A percentile compares a stretch with the other conserved stretches of the same genome.
phyloP scores from a whole-genome alignment of 768 basidiomycete species.

The Suillus luteus region DNA sequence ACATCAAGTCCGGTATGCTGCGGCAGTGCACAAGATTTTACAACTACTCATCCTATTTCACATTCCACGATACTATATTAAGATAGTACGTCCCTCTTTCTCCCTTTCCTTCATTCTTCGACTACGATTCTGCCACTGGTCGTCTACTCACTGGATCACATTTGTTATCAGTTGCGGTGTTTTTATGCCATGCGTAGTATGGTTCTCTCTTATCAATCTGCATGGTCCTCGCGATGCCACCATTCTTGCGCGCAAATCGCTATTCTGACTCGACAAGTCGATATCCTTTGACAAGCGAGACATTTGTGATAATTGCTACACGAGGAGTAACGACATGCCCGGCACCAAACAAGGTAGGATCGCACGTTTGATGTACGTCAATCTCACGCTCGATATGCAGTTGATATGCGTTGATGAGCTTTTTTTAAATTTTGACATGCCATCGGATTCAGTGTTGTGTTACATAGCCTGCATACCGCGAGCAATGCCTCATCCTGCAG shows the following conservation, averaged over 20 bases:
- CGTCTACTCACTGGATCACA: not conserved
- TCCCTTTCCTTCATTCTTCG: not conserved
- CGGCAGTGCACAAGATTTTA: no score
- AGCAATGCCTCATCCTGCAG: not conserved
- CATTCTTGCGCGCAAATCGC: not conserved
- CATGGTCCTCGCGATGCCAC: not conserved
- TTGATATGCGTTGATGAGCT: not conserved
- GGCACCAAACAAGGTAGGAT: not conserved
- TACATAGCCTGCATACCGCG: not conserved
- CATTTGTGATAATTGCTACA: not conserved
- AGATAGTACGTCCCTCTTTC: not conserved
- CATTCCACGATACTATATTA: not conserved
- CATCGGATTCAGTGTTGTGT: not conserved
- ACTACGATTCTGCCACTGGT: not conserved
- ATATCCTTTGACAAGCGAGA: not conserved
- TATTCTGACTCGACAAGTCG: not conserved
- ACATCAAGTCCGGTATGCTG: not conserved
- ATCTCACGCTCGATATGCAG: constrained; percentile 2
- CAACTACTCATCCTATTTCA: not conserved
- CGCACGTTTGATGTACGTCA: not conserved
- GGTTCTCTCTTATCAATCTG: not conserved
- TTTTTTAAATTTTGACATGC: not conserved
- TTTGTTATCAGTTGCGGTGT: not conserved
- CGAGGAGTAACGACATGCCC: not conserved
- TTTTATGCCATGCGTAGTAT: not conserved